Base-by-base conservation (phyloP, 345 rosid species). In the Brassica nigra region DNA sequence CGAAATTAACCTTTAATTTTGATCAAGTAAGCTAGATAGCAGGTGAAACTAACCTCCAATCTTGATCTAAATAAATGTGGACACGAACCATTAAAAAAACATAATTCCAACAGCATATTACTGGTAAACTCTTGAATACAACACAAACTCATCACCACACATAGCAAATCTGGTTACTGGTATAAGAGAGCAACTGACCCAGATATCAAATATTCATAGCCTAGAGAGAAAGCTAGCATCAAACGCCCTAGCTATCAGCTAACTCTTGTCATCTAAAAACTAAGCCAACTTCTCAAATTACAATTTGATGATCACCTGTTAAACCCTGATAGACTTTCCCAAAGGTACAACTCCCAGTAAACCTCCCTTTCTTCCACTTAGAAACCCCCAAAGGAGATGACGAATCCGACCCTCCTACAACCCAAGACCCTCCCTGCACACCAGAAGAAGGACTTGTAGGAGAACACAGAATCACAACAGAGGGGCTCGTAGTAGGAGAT, bases 291-390 rank as follows among this genome's bases (percentile, higher is more conserved):
- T 23, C 27, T 23, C 27, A 23, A 23, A 23, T 23, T 23, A 23
- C 27, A 23, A 58, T 44, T 9, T 34, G 10, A 73, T 6, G 4
- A 29, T 64, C 80, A 95, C 99, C 99, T 92, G 81, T 94, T 94
- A 86, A 95, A 95, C 92, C 99, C 71, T 86, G 92, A 78, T 86
- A 95, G 73, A 95, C 99, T 55, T 95, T 93, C 12, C 99, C 99
- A 74, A 95, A 95, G 52, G 98, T 95, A 67, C 99, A 98, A 73
- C 96, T 90, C 74, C 99, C 99, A 18, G 91, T 78, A 70, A 92
- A 92, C 80, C 85, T 90, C 57, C 99, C 99, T 71, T 87, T 95
- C 83, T 92, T 91, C 95, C 97, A 92, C 80, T 78, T 90, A 0
- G 95, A 87, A 30, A 85, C 62, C 63, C 86, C 78, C 27, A n/a